Evolutionary conservation across 805 yeast genomes (phyloP), one percentile per base, ranked within the genome.

Genomic region (Ogataea pini): DNA sequence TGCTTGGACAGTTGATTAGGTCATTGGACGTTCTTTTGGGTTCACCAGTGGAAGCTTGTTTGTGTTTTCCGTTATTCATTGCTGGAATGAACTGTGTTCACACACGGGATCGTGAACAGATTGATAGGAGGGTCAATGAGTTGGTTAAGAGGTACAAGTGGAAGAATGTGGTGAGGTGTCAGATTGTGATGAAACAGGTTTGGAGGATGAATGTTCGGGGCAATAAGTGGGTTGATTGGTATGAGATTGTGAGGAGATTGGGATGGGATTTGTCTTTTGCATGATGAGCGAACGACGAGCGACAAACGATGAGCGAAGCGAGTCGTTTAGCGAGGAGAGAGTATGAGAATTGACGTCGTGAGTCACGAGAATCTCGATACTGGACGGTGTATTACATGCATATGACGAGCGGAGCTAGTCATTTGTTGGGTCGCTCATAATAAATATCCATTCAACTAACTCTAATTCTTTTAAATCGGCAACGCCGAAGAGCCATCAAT

Each of bases 261-360:
- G 88, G 86, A 2, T 86, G 94, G 92, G 88, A 86, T 60, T 69
- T 88, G 40, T 84, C 86, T 64, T 87, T 86, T 72, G 94, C 91
- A 12, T 80, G 61, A 47, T n/a, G 6, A 24, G 20, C 31, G 27
- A 19, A 34, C 24, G 31, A 34, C 37, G 37, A 34, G 37, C 37
- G 24, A n/a, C n/a, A 29, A 29, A 6, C 33, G 19, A 32, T 8
- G 36, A 32, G 36, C 18, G 36, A 32, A 29, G 33, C 33, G 33
- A 29, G 25, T 22, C 8, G 8, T 22, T 6, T 22, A n/a, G n/a
- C n/a, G 27, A 24, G 27, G 27, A 24, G 27, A 9, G 27, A 24
- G 27, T 24, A n/a, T n/a, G n/a, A n/a, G n/a, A n/a, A n/a, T n/a
- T n/a, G n/a, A n/a, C n/a, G n/a, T n/a, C n/a, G n/a, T n/a, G n/a